Evolutionary conservation across 1,284 basidiomycete species (phyloP).

Genomic region (Moniliophthora roreri): DNA sequence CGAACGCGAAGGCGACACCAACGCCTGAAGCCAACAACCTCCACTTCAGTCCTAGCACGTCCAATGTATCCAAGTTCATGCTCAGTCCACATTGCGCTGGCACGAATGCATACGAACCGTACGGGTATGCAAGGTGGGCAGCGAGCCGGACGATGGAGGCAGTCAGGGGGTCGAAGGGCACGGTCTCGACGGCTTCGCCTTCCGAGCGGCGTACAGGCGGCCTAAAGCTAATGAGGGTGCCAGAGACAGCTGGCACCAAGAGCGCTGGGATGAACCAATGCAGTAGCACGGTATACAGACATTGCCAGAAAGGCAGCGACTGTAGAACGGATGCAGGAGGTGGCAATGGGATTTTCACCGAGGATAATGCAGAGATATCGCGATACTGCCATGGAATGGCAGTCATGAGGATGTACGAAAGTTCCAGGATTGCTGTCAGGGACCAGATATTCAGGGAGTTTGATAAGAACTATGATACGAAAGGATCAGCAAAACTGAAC

Average conservation of each 20-base stretch:
- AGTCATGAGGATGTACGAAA: conserved; percentile 42
- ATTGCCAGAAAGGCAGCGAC: conserved; percentile 43
- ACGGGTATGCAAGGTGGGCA: conserved; percentile 54
- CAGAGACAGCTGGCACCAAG: conserved; percentile 51
- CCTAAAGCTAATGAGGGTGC: conserved; percentile 59
- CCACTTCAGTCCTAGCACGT: no score
- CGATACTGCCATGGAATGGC: conserved; percentile 47
- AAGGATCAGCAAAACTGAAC: conserved; percentile 10
- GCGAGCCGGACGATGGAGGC: conserved; percentile 61
- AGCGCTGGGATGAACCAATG: conserved; percentile 62
- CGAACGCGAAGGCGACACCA: no score
- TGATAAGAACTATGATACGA: conserved; percentile 45
- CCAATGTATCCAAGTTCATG: no score
- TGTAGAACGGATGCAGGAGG: conserved; percentile 39
- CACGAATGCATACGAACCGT: conserved; percentile 14
- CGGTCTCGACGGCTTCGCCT: conserved; percentile 6
- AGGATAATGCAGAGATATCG: conserved; percentile 16
- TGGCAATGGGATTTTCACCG: conserved; percentile 42
- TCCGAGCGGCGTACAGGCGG: conserved; percentile 27
- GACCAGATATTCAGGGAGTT: conserved; percentile 54
- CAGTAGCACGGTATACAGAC: conserved; percentile 33
- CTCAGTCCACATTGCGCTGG: no score
- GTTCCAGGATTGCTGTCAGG: conserved; percentile 43
- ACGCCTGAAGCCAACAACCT: no score
- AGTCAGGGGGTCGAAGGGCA: conserved; percentile 56